Conservation (phyloP, 441 rosid species). For the Monsonia emarginata region DNA sequence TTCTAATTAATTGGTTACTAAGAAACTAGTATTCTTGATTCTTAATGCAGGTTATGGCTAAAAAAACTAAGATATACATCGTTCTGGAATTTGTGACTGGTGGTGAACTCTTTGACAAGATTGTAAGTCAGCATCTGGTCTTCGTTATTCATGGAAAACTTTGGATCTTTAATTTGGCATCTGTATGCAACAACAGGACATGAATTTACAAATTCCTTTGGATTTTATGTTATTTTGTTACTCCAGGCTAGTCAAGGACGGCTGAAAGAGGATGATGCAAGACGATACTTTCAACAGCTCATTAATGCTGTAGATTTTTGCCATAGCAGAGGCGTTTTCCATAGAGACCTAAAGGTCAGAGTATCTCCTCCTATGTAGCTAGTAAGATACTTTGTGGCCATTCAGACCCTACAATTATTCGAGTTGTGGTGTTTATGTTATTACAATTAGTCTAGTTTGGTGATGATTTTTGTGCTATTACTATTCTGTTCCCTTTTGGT, state of each 20-base stretch:
- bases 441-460: neutral
- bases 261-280: slow-evolving; percentile 86
- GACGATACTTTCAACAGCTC: slow-evolving; percentile 88
- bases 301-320: slow-evolving; percentile 93
- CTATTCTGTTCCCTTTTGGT: neutral
- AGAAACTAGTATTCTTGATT: slow-evolving; percentile 17
- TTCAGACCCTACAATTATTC: neutral
- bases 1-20: neutral
- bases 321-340: slow-evolving; percentile 89
- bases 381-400: neutral
- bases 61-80: slow-evolving; percentile 85
- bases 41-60: slow-evolving; percentile 84
- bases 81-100: slow-evolving; percentile 91
- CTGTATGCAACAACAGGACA: slow-evolving; percentile 1
- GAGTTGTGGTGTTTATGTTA: neutral
- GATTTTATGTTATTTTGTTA: slow-evolving; percentile 12
- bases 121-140: slow-evolving; percentile 41
- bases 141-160: neutral
- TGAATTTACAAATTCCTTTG: neutral
- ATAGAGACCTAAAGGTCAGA: slow-evolving; percentile 79
- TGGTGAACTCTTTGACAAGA: slow-evolving; percentile 93
- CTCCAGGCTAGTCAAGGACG: slow-evolving; percentile 81
- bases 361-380: neutral
- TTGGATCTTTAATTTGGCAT: neutral
- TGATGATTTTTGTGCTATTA: neutral